phyloP scores from a whole-genome alignment of 1,284 basidiomycete genomes.

The Sporisorium iseilematis-ciliati region DNA sequence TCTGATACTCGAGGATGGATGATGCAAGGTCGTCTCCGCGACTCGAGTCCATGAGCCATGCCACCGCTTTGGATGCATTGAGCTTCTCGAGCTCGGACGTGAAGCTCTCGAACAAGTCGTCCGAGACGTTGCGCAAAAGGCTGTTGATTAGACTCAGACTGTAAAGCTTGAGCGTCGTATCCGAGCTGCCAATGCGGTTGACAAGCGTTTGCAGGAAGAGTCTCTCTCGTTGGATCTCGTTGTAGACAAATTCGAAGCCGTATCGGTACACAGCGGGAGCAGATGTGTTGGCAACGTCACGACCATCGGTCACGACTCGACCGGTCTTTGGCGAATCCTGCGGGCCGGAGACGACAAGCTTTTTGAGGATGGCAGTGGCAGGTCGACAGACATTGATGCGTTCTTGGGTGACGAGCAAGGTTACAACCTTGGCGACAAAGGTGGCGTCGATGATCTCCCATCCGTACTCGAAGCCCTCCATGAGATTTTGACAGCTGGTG shows the following conservation, averaged over 20 bases:
- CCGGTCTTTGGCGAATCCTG: conserved; percentile 51
- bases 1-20: conserved; percentile 90
- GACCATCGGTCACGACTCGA: conserved; percentile 37
- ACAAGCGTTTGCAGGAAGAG: conserved; percentile 65
- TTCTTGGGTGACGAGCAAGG: conserved; percentile 75
- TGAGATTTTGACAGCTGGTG: conserved; percentile 83
- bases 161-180: conserved; percentile 66
- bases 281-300: conserved; percentile 17
- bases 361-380: conserved; percentile 91
- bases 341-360: conserved; percentile 75
- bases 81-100: conserved; percentile 81
- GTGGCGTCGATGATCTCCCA: conserved; percentile 79
- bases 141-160: conserved; percentile 79
- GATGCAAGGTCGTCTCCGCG: conserved; percentile 86
- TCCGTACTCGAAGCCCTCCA: conserved; percentile 70
- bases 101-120: conserved; percentile 82
- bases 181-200: conserved; percentile 64
- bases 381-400: conserved; percentile 91
- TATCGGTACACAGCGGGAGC: conserved; percentile 50
- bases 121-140: conserved; percentile 81
- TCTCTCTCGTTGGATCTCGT: conserved; percentile 54
- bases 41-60: conserved; percentile 79
- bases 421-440: conserved; percentile 83
- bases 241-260: conserved; percentile 66
- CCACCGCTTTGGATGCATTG: conserved; percentile 80